A percentile compares a stretch with the other conserved stretches of the same genome.
These are phyloP conservation scores for Geranium rotundifolium DNA, from an alignment of 345 rosid species.

Conservation along the genomic window DNA sequence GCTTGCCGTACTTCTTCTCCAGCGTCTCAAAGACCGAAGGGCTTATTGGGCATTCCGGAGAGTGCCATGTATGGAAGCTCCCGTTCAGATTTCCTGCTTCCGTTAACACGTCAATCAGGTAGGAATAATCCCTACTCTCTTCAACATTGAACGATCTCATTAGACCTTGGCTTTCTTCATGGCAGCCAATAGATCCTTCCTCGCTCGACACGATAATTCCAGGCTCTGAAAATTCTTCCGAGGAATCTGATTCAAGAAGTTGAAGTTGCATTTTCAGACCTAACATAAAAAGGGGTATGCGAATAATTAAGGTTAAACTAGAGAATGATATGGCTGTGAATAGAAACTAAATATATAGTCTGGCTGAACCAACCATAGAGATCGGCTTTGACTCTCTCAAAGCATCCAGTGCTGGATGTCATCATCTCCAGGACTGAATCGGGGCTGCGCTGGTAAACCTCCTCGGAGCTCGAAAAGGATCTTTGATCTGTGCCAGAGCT, in stretches of 20 bases:
- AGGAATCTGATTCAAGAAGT: conserved; percentile 38
- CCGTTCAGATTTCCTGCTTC: conserved; percentile 40
- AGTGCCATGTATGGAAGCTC: conserved; percentile 5
- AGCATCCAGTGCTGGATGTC: conserved; percentile 19
- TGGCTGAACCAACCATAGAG: conserved; percentile 29
- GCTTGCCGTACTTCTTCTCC: conserved; percentile 68
- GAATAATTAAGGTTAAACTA: not conserved
- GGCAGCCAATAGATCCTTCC: conserved; percentile 15
- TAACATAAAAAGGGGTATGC: conserved; percentile 1
- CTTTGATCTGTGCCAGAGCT: conserved; percentile 31
- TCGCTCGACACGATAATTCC: conserved; percentile 55
- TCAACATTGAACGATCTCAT: conserved; percentile 16
- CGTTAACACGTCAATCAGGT: conserved; percentile 45
- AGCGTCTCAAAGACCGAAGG: conserved; percentile 42
- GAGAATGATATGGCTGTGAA: not conserved
- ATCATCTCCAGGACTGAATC: conserved; percentile 70
- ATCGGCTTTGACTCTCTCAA: conserved; percentile 14
- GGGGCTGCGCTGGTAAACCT: conserved; percentile 63
- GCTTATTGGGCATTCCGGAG: conserved; percentile 25
- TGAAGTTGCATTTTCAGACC: conserved; percentile 40
- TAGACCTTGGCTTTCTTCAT: conserved; percentile 23
- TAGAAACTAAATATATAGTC: not conserved
- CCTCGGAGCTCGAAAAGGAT: conserved; percentile 32
- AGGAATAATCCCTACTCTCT: conserved; percentile 50
- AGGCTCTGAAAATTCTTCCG: conserved; percentile 33